These are phyloP conservation scores for Mentha longifolia DNA, from an alignment of 257 asterid genomes.

Conservation along the genomic window DNA sequence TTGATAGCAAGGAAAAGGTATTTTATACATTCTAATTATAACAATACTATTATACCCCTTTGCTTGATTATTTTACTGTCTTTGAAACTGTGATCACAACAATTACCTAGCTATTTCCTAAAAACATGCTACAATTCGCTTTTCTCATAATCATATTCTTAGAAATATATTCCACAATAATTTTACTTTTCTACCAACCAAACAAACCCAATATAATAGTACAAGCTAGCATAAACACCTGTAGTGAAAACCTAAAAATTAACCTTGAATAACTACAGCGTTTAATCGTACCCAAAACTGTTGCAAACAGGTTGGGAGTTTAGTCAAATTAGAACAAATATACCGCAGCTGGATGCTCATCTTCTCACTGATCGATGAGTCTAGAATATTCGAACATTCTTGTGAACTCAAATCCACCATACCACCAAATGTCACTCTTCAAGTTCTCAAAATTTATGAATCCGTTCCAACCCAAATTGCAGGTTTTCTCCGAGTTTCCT, in stretches of 20 bases:
- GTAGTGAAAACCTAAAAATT: not conserved
- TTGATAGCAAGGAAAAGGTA: no score
- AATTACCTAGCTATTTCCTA: no score
- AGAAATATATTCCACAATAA: no score
- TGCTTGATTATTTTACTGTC: no score
- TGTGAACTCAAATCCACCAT: not conserved
- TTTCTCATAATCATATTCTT: no score
- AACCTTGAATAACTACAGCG: not conserved
- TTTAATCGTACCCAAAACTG: not conserved
- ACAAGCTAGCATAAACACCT: not conserved
- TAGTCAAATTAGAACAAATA: not conserved
- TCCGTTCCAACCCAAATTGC: slow-evolving; percentile 24
- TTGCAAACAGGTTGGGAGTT: not conserved
- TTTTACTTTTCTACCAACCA: no score
- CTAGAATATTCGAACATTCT: not conserved
- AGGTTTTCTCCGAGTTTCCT: not conserved
- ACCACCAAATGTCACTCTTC: no score
- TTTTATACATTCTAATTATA: no score
- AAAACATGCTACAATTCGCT: no score
- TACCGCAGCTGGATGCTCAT: not conserved
- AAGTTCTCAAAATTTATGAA: not conserved
- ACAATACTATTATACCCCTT: no score
- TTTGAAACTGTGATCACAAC: no score
- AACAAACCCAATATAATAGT: no score
- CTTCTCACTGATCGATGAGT: not conserved